Conservation (phyloP, 306 rosid species). For the Lagenaria siceraria region DNA sequence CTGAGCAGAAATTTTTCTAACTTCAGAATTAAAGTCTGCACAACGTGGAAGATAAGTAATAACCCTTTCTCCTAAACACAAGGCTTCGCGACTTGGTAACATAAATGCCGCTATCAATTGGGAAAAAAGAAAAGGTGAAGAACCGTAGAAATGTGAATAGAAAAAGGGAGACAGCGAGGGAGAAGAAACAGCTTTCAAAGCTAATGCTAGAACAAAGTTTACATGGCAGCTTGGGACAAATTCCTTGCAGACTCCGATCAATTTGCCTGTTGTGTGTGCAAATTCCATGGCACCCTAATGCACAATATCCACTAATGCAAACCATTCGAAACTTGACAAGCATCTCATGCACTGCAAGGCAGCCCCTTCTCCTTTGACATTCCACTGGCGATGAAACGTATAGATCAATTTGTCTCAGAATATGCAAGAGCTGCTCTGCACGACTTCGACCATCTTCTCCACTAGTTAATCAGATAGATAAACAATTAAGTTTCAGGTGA, state of each 20-base stretch:
- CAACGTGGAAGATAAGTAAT: conserved; percentile 89
- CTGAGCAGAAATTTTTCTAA: conserved; percentile 85
- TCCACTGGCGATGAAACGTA: conserved; percentile 75
- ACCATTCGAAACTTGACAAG: conserved; percentile 84
- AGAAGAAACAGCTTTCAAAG: not conserved
- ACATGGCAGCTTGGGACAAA: conserved; percentile 78
- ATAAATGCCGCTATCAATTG: conserved; percentile 63
- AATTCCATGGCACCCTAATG: conserved; percentile 79
- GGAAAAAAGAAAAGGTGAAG: conserved; percentile 1
- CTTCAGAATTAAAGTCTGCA: conserved; percentile 86
- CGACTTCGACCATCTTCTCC: conserved; percentile 99
- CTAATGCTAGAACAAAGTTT: conserved; percentile 20
- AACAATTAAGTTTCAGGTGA: not conserved
- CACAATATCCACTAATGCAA: conserved; percentile 76
- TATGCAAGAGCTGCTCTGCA: conserved; percentile 76
- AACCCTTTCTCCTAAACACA: conserved; percentile 82
- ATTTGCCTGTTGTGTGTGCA: conserved; percentile 71
- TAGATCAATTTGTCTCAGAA: conserved; percentile 88
- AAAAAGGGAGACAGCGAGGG: not conserved
- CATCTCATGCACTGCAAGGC: conserved; percentile 86
- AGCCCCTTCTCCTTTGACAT: conserved; percentile 86
- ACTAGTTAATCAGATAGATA: conserved; percentile 31
- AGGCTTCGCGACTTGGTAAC: conserved; percentile 87
- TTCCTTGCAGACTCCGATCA: conserved; percentile 60
- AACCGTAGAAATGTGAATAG: not conserved